phyloP scores from a whole-genome alignment of 139 green algal species.

The Closterium sp. region DNA sequence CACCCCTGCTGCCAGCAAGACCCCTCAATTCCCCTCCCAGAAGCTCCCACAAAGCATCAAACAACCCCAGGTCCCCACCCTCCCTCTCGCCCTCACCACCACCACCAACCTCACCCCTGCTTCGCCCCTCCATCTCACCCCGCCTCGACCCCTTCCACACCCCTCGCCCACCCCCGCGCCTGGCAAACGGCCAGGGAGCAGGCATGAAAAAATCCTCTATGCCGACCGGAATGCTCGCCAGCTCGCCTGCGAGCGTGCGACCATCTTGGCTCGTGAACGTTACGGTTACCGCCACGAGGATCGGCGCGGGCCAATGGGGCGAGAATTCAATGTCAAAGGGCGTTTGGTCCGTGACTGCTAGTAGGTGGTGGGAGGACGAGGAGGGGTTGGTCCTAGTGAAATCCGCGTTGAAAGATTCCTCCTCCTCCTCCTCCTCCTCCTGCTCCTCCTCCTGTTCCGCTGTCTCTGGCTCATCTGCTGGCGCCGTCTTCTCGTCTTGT shows the following conservation, averaged over 20 bases:
- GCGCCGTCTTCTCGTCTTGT: not conserved
- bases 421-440: too few species aligned
- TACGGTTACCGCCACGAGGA: not conserved
- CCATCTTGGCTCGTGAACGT: not conserved
- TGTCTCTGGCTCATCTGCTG: not conserved
- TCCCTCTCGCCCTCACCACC: not conserved
- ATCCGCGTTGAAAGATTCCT: not conserved
- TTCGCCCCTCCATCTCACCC: not conserved
- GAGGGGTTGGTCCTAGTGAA: not conserved
- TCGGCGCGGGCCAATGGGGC: not conserved
- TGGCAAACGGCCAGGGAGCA: not conserved
- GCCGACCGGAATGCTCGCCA: constrained; percentile 15
- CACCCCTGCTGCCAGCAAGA: not conserved
- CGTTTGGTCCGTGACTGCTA: not conserved
- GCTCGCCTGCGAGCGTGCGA: not conserved
- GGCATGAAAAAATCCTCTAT: constrained; percentile 21
- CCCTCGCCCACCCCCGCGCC: not conserved
- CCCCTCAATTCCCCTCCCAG: not conserved
- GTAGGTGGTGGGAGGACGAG: not conserved
- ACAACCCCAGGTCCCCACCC: not conserved
- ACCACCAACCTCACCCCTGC: not conserved
- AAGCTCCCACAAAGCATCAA: not conserved
- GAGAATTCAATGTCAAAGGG: not conserved
- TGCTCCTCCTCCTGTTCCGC: not conserved
- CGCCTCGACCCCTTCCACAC: too few species aligned